These are phyloP conservation scores for Paraconiothyrium brasiliense DNA, from an alignment of 2,329 filamentous ascomycete genomes.

Conservation along the genomic window DNA sequence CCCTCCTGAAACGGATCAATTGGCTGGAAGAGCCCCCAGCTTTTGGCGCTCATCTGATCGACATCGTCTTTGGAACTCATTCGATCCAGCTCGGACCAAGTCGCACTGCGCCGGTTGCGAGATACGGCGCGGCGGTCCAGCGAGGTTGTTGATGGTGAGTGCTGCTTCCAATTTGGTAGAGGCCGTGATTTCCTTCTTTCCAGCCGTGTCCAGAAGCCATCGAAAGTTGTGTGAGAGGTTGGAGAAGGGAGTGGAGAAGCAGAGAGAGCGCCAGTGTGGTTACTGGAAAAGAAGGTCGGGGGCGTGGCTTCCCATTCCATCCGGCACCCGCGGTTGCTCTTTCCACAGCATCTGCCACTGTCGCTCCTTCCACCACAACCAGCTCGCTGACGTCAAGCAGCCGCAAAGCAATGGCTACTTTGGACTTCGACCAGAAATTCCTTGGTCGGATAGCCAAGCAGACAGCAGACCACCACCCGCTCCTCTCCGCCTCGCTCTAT, in stretches of 20 bases:
- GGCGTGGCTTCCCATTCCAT: slow-evolving; percentile 6
- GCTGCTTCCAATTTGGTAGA: slow-evolving; percentile 13
- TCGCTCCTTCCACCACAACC: slow-evolving; percentile 10
- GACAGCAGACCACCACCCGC: slow-evolving; percentile 78
- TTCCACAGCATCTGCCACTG: slow-evolving; percentile 15
- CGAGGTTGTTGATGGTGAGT: slow-evolving; percentile 44
- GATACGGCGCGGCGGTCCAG: slow-evolving; percentile 46
- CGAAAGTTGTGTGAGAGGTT: not conserved
- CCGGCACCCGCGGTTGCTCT: slow-evolving; percentile 10
- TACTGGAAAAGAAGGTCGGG: no score
- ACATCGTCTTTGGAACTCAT: slow-evolving; percentile 30
- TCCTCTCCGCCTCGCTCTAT: slow-evolving; percentile 84
- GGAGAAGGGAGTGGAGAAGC: not conserved
- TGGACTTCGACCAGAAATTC: slow-evolving; percentile 97
- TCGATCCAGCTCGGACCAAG: slow-evolving; percentile 42
- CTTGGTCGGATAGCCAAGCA: slow-evolving; percentile 86
- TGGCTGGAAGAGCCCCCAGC: slow-evolving; percentile 39
- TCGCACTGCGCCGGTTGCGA: slow-evolving; percentile 43
- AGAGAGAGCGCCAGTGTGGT: not conserved
- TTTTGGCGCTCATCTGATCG: slow-evolving; percentile 41
- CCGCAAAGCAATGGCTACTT: slow-evolving; percentile 79
- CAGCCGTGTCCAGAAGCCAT: slow-evolving; percentile 5
- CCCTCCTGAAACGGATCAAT: slow-evolving; percentile 41
- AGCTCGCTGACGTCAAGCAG: slow-evolving; percentile 23
- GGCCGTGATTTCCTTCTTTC: not conserved